Base-by-base conservation (phyloP, 257 asterid species). In the Solanum sejunctum region DNA sequence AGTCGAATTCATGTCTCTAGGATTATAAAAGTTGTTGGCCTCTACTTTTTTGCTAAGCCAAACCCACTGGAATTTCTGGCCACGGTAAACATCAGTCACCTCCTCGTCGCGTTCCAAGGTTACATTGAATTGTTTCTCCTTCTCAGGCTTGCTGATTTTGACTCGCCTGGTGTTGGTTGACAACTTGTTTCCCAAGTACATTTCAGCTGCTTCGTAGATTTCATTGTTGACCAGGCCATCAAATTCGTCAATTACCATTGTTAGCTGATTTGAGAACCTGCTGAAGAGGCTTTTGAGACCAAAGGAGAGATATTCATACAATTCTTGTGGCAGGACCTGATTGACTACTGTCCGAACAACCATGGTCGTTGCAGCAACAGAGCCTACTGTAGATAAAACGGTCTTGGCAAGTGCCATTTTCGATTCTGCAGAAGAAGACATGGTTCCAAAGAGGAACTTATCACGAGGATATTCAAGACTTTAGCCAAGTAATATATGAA, bases 131-230 rank as follows among this genome's bases (percentile, higher is more conserved):
- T 86, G 83, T 10, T 92, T 90, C 45, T 88, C 94, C 56, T 90
- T 91, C 2, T 87, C 92, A 10, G 88, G 89, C 86, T 88, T 88
- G 92, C 94, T 91, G 88, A 94, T 82, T 80, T 90, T 94, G 72
- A 92, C 85, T 23, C 93, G 89, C 0, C 93, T 88, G 1, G 92
- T 86, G 56, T 71, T 52, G 8, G 95, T 91, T 84, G 90, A 84
- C 82, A 88, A 2, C 81, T 85, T 94, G 18, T 88, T 61, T 82
- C 93, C 93, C n/a, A 94, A 84, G 57, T 91, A 90, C 80, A 81
- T 20, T 45, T 89, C 91, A 15, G 98, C 92, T 0, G 95, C 94
- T n/a, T 89, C 93, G 58, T 90, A 93, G 87, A 93, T 85, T 82
- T 92, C 89, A 84, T 94, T 93, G 85, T 5, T 69, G 64, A 20